Base-by-base conservation (phyloP, 768 basidiomycete genomes). In the Collybiopsis luxurians region DNA sequence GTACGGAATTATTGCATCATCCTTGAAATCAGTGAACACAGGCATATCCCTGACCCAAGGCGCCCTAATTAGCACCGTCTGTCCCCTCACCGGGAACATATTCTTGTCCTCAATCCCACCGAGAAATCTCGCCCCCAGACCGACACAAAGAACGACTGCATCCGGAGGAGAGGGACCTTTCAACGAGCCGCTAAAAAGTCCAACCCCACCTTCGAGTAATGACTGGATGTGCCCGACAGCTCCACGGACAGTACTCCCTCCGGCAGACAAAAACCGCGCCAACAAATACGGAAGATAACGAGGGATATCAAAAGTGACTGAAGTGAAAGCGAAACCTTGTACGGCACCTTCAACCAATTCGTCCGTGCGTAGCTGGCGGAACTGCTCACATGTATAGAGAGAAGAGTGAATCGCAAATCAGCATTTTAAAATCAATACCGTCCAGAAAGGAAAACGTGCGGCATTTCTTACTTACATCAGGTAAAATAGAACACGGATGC, bases 41-140 rank as follows among this genome's bases (percentile, higher is more conserved):
- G 83, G 81, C 53, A 75, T 70, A 7, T 85, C 85, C 28, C 82
- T 78, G 44, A 91, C 73, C 72, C 80, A 79, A 0, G 90, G 87
- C 2, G 90, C 89, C 38, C 81, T 70, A 21, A 95, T 76, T 17
- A 94, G 68, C 9, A 95, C 84, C 0, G 90, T 87, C 71, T 96
- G 95, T 7, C 94, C 94, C 43, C 92, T 79, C 60, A 94, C 80
- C 0, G 94, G 92, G 66, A 82, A 84, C 23, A 94, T 73, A 23
- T 73, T 74, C 56, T 77, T 76, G 68, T 97, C 95, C 64, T 94
- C 86, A 2, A 95, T 84, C 4, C 93, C 94, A 12, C 89, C 82
- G 42, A 96, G 76, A 30, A 83, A 84, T 49, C 83, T 78, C 9
- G 92, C 84, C 3, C 88, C 89, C 21, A 95, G 68, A 0, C 92